Evolutionary conservation across 2,329 filamentous ascomycete genomes (phyloP).

Genomic region (Westerdykella sp.): DNA sequence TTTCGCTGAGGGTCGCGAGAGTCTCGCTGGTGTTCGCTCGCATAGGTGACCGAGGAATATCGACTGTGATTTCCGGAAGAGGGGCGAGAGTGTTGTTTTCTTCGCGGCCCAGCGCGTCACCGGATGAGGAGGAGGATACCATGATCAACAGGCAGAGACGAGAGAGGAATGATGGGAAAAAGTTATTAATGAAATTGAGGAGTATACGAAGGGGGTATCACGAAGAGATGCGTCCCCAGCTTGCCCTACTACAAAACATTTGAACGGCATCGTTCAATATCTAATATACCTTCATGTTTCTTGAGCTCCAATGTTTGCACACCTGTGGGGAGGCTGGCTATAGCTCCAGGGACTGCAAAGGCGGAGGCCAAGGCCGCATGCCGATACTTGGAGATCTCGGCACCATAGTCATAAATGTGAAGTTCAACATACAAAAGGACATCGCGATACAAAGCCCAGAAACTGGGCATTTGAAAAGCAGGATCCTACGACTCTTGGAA

Average conservation of each 20-base stretch:
- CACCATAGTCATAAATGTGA: background rate
- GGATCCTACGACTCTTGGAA: too few species aligned
- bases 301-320: background rate
- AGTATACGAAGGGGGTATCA: background rate
- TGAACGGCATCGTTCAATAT: background rate
- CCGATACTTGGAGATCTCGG: conserved; percentile 11
- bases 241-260: background rate
- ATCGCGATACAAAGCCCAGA: too few species aligned
- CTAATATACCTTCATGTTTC: conserved; percentile 1
- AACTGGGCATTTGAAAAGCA: too few species aligned
- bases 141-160: conserved; percentile 16
- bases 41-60: conserved; percentile 17
- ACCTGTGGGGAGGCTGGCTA: background rate
- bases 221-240: conserved; percentile 5
- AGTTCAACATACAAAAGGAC: background rate
- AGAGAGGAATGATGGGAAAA: conserved; percentile 5
- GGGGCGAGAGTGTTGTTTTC: conserved; percentile 11
- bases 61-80: conserved; percentile 21
- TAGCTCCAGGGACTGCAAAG: conserved; percentile 7
- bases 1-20: conserved; percentile 14
- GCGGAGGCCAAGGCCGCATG: conserved; percentile 12
- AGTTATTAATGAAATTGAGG: conserved; percentile 1
- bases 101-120: conserved; percentile 12
- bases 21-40: conserved; percentile 18
- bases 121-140: conserved; percentile 13